Evolutionary conservation across 495 filamentous ascomycete genomes (phyloP), one percentile per base, ranked within the genome.

Genomic region (Xylaria flabelliformis): DNA sequence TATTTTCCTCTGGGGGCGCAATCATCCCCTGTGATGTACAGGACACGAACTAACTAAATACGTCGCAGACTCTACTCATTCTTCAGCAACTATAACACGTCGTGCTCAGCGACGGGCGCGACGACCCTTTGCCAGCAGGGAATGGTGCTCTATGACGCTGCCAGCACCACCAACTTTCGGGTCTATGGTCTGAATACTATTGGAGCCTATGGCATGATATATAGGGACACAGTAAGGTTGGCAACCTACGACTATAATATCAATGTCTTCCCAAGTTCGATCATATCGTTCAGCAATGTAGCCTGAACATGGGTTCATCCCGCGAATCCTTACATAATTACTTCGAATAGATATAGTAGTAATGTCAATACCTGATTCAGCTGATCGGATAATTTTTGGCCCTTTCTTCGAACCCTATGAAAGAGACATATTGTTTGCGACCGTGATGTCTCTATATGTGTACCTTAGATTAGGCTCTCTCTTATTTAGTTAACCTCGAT

Each of bases 121-220:
- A 84, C 82, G 3, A 84, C 82, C 41, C 77, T 76, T 15, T 94
- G 91, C 79, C 92, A 93, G 82, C 84, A 80, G 51, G 76, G 85
- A 10, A 92, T 92, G 21, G 85, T 91, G 50, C 73, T 76, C n/a
- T 78, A 76, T 51, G 76, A 78, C 76, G 85, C 85, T 61, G 76
- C 92, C 17, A 87, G 88, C 72, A 74, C 70, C 68, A 83, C 75
- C 59, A 68, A 79, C 8, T 74, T 88, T 19, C 73, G 72, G 39
- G 75, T 87, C 36, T 88, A 85, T 64, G 82, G 87, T 67, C 77
- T 90, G 26, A 89, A 88, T 70, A 88, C 87, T 1, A 79, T 86
- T 5, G 85, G 84, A 10, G 76, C 81, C 6, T 79, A 72, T 26
- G 81, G 80, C 36, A 85, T 86, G 84, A 70, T 82, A 2, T 84